Conservation (phyloP, 805 yeast species). For the Pichia pseudocactophila region DNA sequence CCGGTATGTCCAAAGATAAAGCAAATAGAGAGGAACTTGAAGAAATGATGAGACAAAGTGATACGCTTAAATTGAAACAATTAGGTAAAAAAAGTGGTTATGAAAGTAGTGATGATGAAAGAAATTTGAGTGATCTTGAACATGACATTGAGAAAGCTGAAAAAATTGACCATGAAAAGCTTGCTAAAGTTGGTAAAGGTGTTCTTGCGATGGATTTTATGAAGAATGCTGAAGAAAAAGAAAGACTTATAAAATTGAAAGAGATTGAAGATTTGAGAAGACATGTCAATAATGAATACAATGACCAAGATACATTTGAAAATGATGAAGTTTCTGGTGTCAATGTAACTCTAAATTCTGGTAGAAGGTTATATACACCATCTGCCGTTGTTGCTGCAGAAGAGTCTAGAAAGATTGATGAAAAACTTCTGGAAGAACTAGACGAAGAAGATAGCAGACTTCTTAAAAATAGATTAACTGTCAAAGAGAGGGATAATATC, state of each 20-base stretch:
- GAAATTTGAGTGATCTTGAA: conserved; percentile 44
- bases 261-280: conserved; percentile 42
- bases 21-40: conserved; percentile 83
- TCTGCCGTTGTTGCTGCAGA: conserved; percentile 34
- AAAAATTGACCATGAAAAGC: conserved; percentile 29
- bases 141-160: conserved; percentile 36
- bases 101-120: conserved; percentile 33
- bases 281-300: conserved; percentile 36
- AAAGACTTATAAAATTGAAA: conserved; percentile 48
- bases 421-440: conserved; percentile 34
- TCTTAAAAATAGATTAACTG: conserved; percentile 33
- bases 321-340: conserved; percentile 34
- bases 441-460: conserved; percentile 42
- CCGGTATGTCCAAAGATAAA: conserved; percentile 84
- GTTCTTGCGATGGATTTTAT: conserved; percentile 91
- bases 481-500: conserved; percentile 10
- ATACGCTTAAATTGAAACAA: conserved; percentile 62
- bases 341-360: conserved; percentile 51
- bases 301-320: conserved; percentile 27
- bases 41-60: conserved; percentile 88
- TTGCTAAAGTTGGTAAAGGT: conserved; percentile 66
- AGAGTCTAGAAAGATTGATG: conserved; percentile 29
- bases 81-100: conserved; percentile 33
- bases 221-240: conserved; percentile 77
- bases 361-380: conserved; percentile 78